Percentiles rank a stretch among this genome's conserved stretches.
Evolutionary conservation across 2,329 filamentous ascomycete genomes (phyloP).

Genomic region (Rhexocercosporidium sp.): DNA sequence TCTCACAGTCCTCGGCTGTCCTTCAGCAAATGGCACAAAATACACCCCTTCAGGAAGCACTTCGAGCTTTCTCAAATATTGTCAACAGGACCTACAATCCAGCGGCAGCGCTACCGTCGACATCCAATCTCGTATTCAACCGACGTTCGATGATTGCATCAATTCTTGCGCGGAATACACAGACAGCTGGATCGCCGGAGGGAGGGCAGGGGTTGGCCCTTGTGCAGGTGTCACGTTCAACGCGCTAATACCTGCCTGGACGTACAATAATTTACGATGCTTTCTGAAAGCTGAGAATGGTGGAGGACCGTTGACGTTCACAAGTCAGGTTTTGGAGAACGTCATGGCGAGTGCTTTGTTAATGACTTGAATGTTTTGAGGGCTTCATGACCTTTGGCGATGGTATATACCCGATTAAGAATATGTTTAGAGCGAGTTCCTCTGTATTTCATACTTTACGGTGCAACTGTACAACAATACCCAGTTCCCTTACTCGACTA

Average conservation of each 20-base stretch:
- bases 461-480: too few species aligned
- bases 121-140: neutral
- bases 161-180: neutral
- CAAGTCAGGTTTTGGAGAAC: neutral
- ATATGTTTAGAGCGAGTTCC: too few species aligned
- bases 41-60: neutral
- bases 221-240: neutral
- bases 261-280: neutral
- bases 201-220: neutral
- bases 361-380: neutral
- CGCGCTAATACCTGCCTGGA: neutral
- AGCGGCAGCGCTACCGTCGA: neutral
- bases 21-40: constrained; percentile 1
- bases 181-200: neutral
- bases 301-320: neutral
- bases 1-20: neutral
- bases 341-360: neutral
- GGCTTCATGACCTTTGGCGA: too few species aligned
- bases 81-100: neutral
- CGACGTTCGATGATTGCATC: neutral
- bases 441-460: too few species aligned
- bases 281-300: constrained; percentile 2
- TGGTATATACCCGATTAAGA: too few species aligned
- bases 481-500: too few species aligned
- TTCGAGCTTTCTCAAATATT: neutral